A percentile compares a stretch with the other conserved stretches of the same genome.
Evolutionary conservation across 202 grass and related monocot genomes (phyloP).

Genomic region (Cymbopogon flexuosus): DNA sequence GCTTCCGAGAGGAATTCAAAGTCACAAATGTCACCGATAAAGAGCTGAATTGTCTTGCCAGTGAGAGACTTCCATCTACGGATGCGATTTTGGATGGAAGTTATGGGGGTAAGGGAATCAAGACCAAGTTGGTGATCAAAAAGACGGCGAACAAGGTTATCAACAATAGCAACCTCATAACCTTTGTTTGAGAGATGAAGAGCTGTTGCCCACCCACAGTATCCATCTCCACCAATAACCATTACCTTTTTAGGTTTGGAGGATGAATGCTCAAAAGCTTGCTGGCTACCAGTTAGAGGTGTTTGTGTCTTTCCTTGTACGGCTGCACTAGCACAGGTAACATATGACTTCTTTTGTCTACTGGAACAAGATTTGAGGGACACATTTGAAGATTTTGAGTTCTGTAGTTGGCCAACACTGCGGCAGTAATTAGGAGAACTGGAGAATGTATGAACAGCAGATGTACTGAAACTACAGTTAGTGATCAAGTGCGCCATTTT

Average conservation of each 20-base stretch:
- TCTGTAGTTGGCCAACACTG: slow-evolving; percentile 39
- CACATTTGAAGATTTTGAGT: slow-evolving; percentile 33
- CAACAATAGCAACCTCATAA: slow-evolving; percentile 89
- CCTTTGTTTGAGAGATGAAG: slow-evolving; percentile 96
- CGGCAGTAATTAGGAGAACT: slow-evolving; percentile 15
- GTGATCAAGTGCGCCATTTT: slow-evolving; percentile 58
- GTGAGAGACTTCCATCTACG: slow-evolving; percentile 77
- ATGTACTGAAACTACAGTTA: slow-evolving; percentile 39
- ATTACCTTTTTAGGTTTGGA: slow-evolving; percentile 78
- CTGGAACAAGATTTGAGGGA: slow-evolving; percentile 30
- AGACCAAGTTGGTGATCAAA: slow-evolving; percentile 95
- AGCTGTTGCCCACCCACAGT: slow-evolving; percentile 91
- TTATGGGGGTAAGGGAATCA: slow-evolving; percentile 81
- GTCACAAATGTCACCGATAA: slow-evolving; percentile 84
- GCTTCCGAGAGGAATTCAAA: slow-evolving; percentile 93
- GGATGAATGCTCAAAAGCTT: slow-evolving; percentile 44
- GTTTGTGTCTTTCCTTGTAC: slow-evolving; percentile 52
- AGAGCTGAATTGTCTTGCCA: slow-evolving; percentile 74
- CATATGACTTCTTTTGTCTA: slow-evolving; percentile 35
- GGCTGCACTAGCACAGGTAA: slow-evolving; percentile 40
- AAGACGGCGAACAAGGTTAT: slow-evolving; percentile 76
- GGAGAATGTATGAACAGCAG: slow-evolving; percentile 26
- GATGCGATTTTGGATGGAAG: slow-evolving; percentile 80
- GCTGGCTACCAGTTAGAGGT: slow-evolving; percentile 38
- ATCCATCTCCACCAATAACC: slow-evolving; percentile 96